A percentile compares a stretch with the other conserved stretches of the same genome.
These are phyloP conservation scores for Mikania micrantha DNA, from an alignment of 129 eudicot genomes.

Conservation along the genomic window DNA sequence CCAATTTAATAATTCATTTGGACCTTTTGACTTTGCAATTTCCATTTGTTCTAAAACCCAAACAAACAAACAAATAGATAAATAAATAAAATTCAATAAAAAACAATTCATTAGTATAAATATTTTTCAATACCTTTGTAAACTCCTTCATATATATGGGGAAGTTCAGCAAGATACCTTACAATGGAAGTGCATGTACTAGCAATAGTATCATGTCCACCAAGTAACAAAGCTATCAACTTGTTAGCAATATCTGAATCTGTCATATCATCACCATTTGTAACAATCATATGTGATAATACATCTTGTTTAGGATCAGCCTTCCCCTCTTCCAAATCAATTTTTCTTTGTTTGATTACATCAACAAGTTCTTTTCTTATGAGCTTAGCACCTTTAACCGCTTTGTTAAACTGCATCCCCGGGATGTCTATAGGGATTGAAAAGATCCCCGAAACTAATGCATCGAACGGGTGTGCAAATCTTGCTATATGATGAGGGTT, in stretches of 20 bases:
- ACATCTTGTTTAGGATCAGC: constrained; percentile 27
- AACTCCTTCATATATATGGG: constrained; percentile 25
- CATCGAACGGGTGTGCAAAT: constrained; percentile 19
- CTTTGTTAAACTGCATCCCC: constrained; percentile 25
- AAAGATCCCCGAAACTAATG: constrained; percentile 19
- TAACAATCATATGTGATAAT: constrained; percentile 27
- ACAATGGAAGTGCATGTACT: constrained; percentile 26
- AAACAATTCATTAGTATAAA: too few relatives aligned
- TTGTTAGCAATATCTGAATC: constrained; percentile 29
- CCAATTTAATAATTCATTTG: constrained; percentile 28
- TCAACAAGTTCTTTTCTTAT: constrained; percentile 21
- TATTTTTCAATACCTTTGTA: constrained; percentile 29
- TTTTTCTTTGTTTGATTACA: constrained; percentile 17
- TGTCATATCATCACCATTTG: constrained; percentile 20
- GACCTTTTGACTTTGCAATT: constrained; percentile 27
- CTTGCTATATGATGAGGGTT: constrained; percentile 21
- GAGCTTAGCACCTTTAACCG: constrained; percentile 22
- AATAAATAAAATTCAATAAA: too few relatives aligned
- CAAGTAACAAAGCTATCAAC: constrained; percentile 26
- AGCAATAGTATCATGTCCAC: constrained; percentile 30
- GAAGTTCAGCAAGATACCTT: constrained; percentile 37
- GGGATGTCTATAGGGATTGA: constrained; percentile 30
- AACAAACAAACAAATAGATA: too few relatives aligned
- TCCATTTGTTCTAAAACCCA: constrained; percentile 31
- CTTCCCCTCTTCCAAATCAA: constrained; percentile 16